Evolutionary conservation across 2,329 filamentous ascomycete species (phyloP).

Genomic region (Cytospora paraplurivora): DNA sequence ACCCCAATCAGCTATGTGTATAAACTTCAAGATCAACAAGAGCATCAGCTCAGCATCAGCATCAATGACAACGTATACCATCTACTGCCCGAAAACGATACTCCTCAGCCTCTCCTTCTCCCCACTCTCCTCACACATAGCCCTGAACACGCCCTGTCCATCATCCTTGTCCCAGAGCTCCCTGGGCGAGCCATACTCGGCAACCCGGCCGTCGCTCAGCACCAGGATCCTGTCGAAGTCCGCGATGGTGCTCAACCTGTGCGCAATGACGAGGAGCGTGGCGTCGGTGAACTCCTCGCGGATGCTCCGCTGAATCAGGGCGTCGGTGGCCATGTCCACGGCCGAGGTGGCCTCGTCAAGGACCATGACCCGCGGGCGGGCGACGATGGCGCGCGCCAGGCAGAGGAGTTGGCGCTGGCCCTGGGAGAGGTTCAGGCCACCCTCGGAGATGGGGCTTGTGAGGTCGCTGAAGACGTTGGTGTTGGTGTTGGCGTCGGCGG

Average conservation of each 20-base stretch:
- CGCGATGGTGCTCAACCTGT: constrained; percentile 73
- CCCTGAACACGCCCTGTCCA: constrained; percentile 54
- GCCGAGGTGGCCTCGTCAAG: constrained; percentile 79
- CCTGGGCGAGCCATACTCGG: constrained; percentile 66
- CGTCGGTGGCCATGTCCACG: constrained; percentile 76
- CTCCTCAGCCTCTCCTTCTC: constrained; percentile 56
- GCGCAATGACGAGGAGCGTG: constrained; percentile 74
- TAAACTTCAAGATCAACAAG: neutral
- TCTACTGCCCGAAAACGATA: constrained; percentile 44
- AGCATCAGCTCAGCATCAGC: neutral
- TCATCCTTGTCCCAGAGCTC: constrained; percentile 60
- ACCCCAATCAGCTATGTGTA: neutral
- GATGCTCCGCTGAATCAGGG: constrained; percentile 72
- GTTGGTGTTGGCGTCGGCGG: constrained; percentile 50
- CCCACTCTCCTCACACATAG: constrained; percentile 65
- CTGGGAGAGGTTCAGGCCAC: constrained; percentile 73
- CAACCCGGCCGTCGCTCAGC: constrained; percentile 65
- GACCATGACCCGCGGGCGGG: constrained; percentile 74
- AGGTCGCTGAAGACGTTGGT: constrained; percentile 67
- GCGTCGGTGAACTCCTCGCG: constrained; percentile 69
- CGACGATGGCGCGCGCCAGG: constrained; percentile 71
- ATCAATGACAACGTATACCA: too few species aligned
- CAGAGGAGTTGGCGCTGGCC: constrained; percentile 77
- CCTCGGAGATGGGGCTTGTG: constrained; percentile 66
- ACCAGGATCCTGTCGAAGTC: constrained; percentile 77